A percentile compares a stretch with the other conserved stretches of the same genome.
phyloP scores from a whole-genome alignment of 2,329 filamentous ascomycete genomes.

The Aaosphaeria pasadenensis region DNA sequence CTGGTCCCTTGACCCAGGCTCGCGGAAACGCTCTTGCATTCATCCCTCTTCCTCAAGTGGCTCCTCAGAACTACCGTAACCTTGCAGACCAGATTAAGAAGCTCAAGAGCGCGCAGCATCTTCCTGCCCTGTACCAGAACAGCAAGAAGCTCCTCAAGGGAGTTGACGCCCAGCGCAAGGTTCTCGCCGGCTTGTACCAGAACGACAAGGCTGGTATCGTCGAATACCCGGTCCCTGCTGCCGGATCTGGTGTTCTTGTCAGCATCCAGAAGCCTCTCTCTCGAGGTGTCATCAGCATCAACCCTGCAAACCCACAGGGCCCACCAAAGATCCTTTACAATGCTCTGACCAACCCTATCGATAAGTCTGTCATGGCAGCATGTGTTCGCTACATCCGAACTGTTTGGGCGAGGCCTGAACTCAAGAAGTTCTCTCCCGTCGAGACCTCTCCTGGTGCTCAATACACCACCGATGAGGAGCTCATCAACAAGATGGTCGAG shows the following conservation, averaged over 20 bases:
- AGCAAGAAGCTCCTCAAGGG: constrained; percentile 23
- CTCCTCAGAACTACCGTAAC: constrained; percentile 12
- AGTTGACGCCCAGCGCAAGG: constrained; percentile 22
- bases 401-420: constrained; percentile 24
- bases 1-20: constrained; percentile 23
- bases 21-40: constrained; percentile 25
- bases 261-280: constrained; percentile 38
- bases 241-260: constrained; percentile 20
- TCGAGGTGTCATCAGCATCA: constrained; percentile 33
- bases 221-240: constrained; percentile 33
- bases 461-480: constrained; percentile 23
- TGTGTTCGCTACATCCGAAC: constrained; percentile 35
- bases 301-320: constrained; percentile 24
- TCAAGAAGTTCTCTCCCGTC: constrained; percentile 15
- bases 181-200: constrained; percentile 20
- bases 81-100: constrained; percentile 12
- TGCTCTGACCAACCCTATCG: constrained; percentile 27
- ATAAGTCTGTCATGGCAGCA: constrained; percentile 28
- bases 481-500: constrained; percentile 17
- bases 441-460: constrained; percentile 25
- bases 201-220: constrained; percentile 21
- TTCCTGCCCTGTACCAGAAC: constrained; percentile 21
- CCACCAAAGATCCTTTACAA: constrained; percentile 24
- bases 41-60: constrained; percentile 22
- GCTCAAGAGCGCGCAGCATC: constrained; percentile 12